Conservation (phyloP, 1,284 basidiomycete species). For the Ganoderma leucocontextum region DNA sequence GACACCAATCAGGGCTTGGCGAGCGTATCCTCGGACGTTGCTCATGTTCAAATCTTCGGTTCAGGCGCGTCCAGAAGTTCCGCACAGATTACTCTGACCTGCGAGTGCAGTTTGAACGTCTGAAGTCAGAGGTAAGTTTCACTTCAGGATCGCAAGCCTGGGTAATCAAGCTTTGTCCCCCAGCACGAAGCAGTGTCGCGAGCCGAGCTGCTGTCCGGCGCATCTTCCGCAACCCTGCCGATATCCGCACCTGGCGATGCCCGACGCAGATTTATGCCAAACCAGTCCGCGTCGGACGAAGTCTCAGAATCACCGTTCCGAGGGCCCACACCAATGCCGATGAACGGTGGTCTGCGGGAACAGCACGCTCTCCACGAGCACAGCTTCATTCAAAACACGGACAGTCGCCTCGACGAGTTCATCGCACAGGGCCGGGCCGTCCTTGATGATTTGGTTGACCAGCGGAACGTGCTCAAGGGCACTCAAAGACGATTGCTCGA, state of each 20-base stretch:
- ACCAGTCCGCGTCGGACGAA: conserved; percentile 53
- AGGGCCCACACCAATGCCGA: conserved; percentile 58
- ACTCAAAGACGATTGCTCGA: conserved; percentile 85
- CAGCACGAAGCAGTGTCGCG: conserved; percentile 68
- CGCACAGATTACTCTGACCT: conserved; percentile 78
- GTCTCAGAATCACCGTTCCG: conserved; percentile 81
- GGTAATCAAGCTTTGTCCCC: neutral
- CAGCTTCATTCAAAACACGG: conserved; percentile 84
- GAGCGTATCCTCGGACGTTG: neutral
- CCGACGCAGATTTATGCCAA: conserved; percentile 62
- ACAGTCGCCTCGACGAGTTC: conserved; percentile 86
- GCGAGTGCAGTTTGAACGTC: conserved; percentile 71
- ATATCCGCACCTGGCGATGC: conserved; percentile 59
- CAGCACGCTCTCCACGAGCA: conserved; percentile 87
- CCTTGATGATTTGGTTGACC: conserved; percentile 89
- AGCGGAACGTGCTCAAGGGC: conserved; percentile 91
- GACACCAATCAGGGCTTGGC: neutral
- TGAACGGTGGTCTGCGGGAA: conserved; percentile 66
- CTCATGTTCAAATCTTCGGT: neutral
- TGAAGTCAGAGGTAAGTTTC: conserved; percentile 60
- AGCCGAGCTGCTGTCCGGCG: conserved; percentile 62
- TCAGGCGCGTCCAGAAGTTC: conserved; percentile 86
- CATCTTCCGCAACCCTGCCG: conserved; percentile 55
- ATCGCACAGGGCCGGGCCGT: conserved; percentile 91
- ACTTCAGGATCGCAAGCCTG: neutral